Conservation (phyloP, 1,284 basidiomycete species). For the Ceratorhiza oryzae-sativae region DNA sequence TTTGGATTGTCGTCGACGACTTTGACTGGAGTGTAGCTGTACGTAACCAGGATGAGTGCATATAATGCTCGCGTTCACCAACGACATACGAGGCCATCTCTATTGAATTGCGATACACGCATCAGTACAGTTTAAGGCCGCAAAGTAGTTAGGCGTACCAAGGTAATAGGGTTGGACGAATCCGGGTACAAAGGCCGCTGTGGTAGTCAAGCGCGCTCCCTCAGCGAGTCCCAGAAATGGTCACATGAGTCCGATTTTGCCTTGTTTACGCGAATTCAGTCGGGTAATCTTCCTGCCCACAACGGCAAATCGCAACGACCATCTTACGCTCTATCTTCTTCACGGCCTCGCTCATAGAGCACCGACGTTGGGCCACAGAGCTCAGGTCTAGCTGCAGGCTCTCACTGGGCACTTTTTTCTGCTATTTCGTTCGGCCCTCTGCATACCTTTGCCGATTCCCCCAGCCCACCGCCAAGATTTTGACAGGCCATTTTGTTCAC, state of each 20-base stretch:
- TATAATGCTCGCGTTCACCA: background rate
- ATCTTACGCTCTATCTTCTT: background rate
- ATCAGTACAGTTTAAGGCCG: background rate
- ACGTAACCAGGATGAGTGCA: background rate
- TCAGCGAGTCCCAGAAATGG: background rate
- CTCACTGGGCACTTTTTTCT: background rate
- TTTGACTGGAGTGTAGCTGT: constrained; percentile 38
- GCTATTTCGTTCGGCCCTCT: background rate
- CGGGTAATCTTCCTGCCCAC: constrained; percentile 10
- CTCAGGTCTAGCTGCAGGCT: background rate
- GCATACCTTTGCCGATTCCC: constrained; percentile 3
- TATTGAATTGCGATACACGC: background rate
- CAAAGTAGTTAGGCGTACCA: background rate
- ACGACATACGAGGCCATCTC: constrained; percentile 15
- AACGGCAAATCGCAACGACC: constrained; percentile 10
- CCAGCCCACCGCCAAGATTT: constrained; percentile 4
- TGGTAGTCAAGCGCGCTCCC: constrained; percentile 13
- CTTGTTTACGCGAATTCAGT: constrained; percentile 9
- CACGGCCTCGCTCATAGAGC: background rate
- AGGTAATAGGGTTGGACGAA: constrained; percentile 1
- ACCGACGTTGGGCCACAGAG: background rate
- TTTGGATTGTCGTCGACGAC: constrained; percentile 39
- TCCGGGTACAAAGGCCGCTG: background rate
- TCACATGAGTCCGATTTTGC: constrained; percentile 11
- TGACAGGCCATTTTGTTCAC: constrained; percentile 11